These are phyloP conservation scores for Draba incana DNA, from an alignment of 345 rosid species.

Conservation along the genomic window DNA sequence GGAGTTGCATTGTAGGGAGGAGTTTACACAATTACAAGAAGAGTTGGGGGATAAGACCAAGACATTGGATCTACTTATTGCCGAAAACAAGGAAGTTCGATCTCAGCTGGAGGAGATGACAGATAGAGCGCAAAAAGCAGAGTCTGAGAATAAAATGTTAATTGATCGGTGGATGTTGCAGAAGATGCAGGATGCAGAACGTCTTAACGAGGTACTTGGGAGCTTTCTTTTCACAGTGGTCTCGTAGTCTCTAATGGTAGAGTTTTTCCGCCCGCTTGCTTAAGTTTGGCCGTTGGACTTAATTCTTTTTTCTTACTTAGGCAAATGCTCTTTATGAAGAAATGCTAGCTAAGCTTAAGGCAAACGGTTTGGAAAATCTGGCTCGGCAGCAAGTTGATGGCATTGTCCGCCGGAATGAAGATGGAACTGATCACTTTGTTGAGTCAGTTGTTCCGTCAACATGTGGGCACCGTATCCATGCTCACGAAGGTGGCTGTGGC, in stretches of 20 bases:
- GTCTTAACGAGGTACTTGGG: constrained; percentile 84
- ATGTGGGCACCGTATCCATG: constrained; percentile 75
- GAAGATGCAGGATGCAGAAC: constrained; percentile 98
- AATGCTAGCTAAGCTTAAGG: constrained; percentile 81
- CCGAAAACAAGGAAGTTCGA: constrained; percentile 65
- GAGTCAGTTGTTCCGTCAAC: constrained; percentile 76
- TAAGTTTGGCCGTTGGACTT: not conserved
- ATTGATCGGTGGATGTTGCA: constrained; percentile 97
- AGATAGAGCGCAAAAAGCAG: constrained; percentile 71
- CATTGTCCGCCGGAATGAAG: constrained; percentile 85
- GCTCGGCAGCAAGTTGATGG: constrained; percentile 97
- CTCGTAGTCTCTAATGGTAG: not conserved
- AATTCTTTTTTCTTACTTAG: constrained; percentile 39
- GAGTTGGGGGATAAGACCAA: constrained; percentile 71
- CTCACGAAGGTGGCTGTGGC: constrained; percentile 97
- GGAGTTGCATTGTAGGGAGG: constrained; percentile 55
- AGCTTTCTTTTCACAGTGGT: not conserved
- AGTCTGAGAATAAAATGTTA: constrained; percentile 84
- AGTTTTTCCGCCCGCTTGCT: not conserved
- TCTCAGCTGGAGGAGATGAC: constrained; percentile 66
- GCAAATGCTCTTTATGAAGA: constrained; percentile 92
- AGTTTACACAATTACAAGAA: constrained; percentile 53
- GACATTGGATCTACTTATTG: constrained; percentile 60
- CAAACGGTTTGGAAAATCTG: constrained; percentile 84
- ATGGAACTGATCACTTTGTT: constrained; percentile 81